These are phyloP conservation scores for Durusdinium trenchii DNA, from an alignment of 73 alveolate genomes.

Conservation along the genomic window DNA sequence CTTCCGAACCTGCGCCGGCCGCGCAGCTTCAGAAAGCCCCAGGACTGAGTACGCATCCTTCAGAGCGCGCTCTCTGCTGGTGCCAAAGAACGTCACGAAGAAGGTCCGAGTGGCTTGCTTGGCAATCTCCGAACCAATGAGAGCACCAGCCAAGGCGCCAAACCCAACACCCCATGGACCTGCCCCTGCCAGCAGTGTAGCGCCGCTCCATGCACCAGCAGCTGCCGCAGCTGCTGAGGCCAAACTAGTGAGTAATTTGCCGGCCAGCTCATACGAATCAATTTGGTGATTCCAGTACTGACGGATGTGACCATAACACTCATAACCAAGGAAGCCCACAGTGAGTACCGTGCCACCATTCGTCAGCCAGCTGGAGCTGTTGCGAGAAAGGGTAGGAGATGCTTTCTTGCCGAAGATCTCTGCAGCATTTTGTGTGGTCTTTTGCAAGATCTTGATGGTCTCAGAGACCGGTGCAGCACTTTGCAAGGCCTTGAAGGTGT, in stretches of 20 bases:
- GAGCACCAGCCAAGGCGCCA: neutral
- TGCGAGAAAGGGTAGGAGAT: neutral
- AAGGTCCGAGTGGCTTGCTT: neutral
- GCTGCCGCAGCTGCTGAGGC: neutral
- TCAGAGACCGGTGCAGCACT: too few relatives aligned
- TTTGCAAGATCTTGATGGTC: too few relatives aligned
- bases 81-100: neutral
- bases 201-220: neutral
- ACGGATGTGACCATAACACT: neutral
- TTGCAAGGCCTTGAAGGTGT: too few relatives aligned
- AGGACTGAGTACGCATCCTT: neutral
- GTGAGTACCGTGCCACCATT: conserved; percentile 17
- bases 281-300: neutral
- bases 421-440: too few relatives aligned
- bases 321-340: conserved; percentile 15
- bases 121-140: neutral
- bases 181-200: neutral
- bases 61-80: neutral
- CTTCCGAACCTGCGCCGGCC: neutral
- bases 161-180: conserved; percentile 40
- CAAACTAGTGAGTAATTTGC: neutral
- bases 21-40: neutral
- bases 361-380: neutral
- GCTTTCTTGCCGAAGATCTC: neutral
- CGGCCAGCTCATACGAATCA: neutral